These are phyloP conservation scores for Colletotrichum theobromicola DNA, from an alignment of 2,329 filamentous ascomycete species.

Conservation along the genomic window DNA sequence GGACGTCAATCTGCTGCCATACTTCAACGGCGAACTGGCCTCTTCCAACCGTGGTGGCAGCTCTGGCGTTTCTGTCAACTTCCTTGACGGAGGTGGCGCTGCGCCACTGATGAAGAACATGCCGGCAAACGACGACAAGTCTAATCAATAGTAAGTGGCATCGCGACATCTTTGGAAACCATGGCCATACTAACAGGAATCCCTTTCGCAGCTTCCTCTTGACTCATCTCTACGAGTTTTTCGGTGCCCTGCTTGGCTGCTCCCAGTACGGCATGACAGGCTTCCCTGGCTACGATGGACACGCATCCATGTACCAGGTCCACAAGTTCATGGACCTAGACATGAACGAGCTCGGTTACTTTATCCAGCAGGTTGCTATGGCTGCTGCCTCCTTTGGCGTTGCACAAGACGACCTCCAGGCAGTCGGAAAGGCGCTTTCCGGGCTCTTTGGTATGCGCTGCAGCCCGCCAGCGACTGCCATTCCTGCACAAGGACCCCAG, in stretches of 20 bases:
- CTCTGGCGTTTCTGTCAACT: conserved; percentile 57
- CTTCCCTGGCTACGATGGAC: conserved; percentile 54
- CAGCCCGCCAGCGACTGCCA: conserved; percentile 46
- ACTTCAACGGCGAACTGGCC: conserved; percentile 60
- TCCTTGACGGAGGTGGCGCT: conserved; percentile 65
- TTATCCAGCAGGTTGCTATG: conserved; percentile 62
- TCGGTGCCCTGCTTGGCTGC: conserved; percentile 63
- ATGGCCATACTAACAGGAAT: background rate
- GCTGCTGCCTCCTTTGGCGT: conserved; percentile 65
- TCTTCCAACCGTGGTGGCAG: conserved; percentile 57
- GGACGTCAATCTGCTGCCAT: conserved; percentile 61
- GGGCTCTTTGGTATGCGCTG: conserved; percentile 58
- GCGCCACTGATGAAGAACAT: conserved; percentile 59
- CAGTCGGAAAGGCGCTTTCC: conserved; percentile 54
- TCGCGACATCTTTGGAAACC: background rate
- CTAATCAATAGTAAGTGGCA: conserved; percentile 59
- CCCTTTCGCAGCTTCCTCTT: conserved; percentile 52
- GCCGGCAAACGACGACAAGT: conserved; percentile 53
- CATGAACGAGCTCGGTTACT: conserved; percentile 58
- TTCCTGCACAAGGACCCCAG: conserved; percentile 48
- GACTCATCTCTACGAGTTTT: conserved; percentile 68
- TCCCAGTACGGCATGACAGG: conserved; percentile 51
- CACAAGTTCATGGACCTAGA: conserved; percentile 67
- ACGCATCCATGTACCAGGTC: conserved; percentile 53
- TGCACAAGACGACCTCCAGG: conserved; percentile 52